Conservation (phyloP, 345 rosid species). For the Citrus sp. region DNA sequence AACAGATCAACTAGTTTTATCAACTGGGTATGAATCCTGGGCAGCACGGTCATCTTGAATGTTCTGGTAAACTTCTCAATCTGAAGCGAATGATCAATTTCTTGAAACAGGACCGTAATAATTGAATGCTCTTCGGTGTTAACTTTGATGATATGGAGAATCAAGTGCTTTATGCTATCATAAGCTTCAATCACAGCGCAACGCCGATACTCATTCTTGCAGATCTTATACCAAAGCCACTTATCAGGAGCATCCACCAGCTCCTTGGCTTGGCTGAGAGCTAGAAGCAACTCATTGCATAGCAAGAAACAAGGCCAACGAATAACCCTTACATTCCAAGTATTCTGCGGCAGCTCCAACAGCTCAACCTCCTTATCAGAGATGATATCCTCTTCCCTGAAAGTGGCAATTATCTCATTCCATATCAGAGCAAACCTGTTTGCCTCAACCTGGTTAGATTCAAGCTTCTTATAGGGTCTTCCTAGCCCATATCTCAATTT, state of each 20-base stretch:
- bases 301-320: slow-evolving; percentile 96
- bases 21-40: slow-evolving; percentile 63
- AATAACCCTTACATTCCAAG: slow-evolving; percentile 84
- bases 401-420: slow-evolving; percentile 82
- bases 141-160: slow-evolving; percentile 64
- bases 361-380: slow-evolving; percentile 87
- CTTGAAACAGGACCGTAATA: slow-evolving; percentile 72
- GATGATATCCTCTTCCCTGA: slow-evolving; percentile 97
- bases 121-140: slow-evolving; percentile 84
- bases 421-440: slow-evolving; percentile 89
- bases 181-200: slow-evolving; percentile 91
- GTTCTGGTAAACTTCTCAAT: slow-evolving; percentile 75
- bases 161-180: slow-evolving; percentile 71
- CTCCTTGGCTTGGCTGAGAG: slow-evolving; percentile 92
- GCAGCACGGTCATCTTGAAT: slow-evolving; percentile 66
- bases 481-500: slow-evolving; percentile 96
- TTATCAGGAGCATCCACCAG: slow-evolving; percentile 90
- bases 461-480: slow-evolving; percentile 84
- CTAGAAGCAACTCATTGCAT: slow-evolving; percentile 94
- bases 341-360: slow-evolving; percentile 83
- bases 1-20: slow-evolving; percentile 67
- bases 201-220: slow-evolving; percentile 89
- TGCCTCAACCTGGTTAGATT: slow-evolving; percentile 93
- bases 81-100: slow-evolving; percentile 64
- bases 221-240: slow-evolving; percentile 94